Evolutionary conservation across 805 yeast genomes (phyloP), one percentile per base, ranked within the genome.

Genomic region (Saturnispora serradocipensis): DNA sequence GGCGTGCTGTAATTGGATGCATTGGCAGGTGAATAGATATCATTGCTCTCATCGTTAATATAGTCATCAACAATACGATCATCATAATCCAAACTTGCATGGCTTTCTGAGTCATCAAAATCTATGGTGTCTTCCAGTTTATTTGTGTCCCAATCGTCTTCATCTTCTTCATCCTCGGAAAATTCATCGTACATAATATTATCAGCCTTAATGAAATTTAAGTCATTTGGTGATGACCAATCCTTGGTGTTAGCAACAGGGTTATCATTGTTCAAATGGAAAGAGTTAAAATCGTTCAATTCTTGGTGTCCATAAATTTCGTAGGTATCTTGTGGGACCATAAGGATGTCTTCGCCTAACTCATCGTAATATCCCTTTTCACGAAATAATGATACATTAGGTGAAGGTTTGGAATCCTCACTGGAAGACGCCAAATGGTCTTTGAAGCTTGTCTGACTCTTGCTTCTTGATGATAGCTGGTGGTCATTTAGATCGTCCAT

Each of bases 111-210:
- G 22, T 61, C 67, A 51, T 64, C 67, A 27, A 61, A 51, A 55
- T 63, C 67, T 63, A 65, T 64, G 44, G 64, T 65, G 32, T 49
- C 52, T 38, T 54, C 57, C 45, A 62, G 53, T 50, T 60, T 61
- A 53, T 63, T 59, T 35, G 51, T 43, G 49, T 59, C 58, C 28
- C 61, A 59, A 16, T 61, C 67, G 28, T 61, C 63, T n/a, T 60
- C 63, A 5, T 62, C 66, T 4, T 65, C 69, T 8, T 66, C 69
- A 32, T 66, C 68, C 43, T 61, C 65, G 9, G 63, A 60, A 45
- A 61, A 63, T 48, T 63, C 67, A 46, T 38, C 42, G 22, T 63
- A 63, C 38, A 59, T 58, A 22, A 66, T 61, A 46, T 65, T 65
- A 34, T 61, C 57, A 4, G 68, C 58, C 48, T 66, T 62, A 55